These are phyloP conservation scores for Phytophthora sojae DNA, from an alignment of 352 stramenopile genomes.

Conservation along the genomic window DNA sequence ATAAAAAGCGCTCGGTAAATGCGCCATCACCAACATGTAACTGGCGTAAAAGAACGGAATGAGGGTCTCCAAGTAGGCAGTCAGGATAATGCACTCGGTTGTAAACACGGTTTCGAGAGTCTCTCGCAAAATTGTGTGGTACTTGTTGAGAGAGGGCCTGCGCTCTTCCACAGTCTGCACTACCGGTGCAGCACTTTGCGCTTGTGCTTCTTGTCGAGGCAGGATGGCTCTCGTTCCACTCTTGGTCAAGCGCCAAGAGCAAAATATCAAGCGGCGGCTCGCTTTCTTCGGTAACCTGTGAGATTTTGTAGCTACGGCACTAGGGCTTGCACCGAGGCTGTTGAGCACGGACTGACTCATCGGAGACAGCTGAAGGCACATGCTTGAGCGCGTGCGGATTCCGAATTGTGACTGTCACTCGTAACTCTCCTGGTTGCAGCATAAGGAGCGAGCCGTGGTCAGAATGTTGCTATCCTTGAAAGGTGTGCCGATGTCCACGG, in stretches of 20 bases:
- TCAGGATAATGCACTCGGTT: slow-evolving; percentile 34
- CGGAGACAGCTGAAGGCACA: background rate
- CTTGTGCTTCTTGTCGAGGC: background rate
- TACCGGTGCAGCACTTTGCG: background rate
- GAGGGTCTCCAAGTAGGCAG: slow-evolving; percentile 40
- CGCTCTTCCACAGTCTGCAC: background rate
- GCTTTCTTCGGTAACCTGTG: background rate
- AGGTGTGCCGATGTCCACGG: background rate
- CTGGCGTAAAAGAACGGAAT: slow-evolving; percentile 35
- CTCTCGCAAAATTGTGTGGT: background rate
- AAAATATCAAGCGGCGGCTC: background rate
- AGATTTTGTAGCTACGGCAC: background rate
- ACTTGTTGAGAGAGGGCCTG: background rate
- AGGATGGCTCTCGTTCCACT: background rate
- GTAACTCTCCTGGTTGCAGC: background rate
- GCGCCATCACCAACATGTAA: slow-evolving; percentile 22
- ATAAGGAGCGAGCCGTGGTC: background rate
- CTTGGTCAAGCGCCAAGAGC: background rate
- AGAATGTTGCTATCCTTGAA: background rate
- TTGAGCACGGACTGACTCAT: background rate
- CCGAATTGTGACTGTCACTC: background rate
- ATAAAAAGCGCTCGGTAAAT: slow-evolving; percentile 31
- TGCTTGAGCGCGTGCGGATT: background rate
- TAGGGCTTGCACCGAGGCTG: background rate
- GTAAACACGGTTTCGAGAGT: slow-evolving; percentile 20